A percentile compares a stretch with the other conserved stretches of the same genome.
Evolutionary conservation across 2,329 filamentous ascomycete species (phyloP).

Genomic region (Huntiella omanensis): DNA sequence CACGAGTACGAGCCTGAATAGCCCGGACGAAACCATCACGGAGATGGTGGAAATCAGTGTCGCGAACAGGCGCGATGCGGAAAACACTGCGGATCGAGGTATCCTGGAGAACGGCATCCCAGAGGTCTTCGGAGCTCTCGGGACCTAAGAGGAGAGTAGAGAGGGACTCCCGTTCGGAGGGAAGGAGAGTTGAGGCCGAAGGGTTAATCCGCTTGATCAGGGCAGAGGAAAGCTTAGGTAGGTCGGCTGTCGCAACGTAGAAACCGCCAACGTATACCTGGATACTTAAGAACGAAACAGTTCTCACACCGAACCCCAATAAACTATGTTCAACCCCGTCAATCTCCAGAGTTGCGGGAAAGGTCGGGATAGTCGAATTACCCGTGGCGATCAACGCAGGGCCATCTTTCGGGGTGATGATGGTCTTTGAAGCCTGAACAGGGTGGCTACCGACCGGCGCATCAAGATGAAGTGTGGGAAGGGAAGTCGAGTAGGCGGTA

Average conservation of each 20-base stretch:
- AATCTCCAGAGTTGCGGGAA: slow-evolving; percentile 54
- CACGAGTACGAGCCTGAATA: slow-evolving; percentile 52
- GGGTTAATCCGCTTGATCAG: slow-evolving; percentile 61
- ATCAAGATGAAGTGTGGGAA: slow-evolving; percentile 1
- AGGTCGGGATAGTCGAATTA: slow-evolving; percentile 58
- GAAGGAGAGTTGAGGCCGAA: slow-evolving; percentile 63
- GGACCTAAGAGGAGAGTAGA: slow-evolving; percentile 51
- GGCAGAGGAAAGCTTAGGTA: slow-evolving; percentile 59
- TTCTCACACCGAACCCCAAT: slow-evolving; percentile 70
- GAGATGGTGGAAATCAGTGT: slow-evolving; percentile 86
- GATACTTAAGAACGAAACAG: slow-evolving; percentile 74
- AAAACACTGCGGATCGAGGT: slow-evolving; percentile 56
- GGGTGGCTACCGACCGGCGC: slow-evolving; percentile 8
- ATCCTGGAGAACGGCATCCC: slow-evolving; percentile 50
- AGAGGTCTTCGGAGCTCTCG: slow-evolving; percentile 48
- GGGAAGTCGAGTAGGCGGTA: neutral
- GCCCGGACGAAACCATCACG: slow-evolving; percentile 80
- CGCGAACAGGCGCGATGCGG: slow-evolving; percentile 73
- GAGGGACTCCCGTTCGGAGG: slow-evolving; percentile 60
- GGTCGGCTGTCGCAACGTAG: slow-evolving; percentile 71
- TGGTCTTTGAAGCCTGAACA: slow-evolving; percentile 4
- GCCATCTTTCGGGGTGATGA: slow-evolving; percentile 1
- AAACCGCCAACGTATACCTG: slow-evolving; percentile 90
- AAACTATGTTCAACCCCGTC: slow-evolving; percentile 58
- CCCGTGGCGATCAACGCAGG: slow-evolving; percentile 36